These are phyloP conservation scores for Lactarius tabidus DNA, from an alignment of 768 basidiomycete genomes.

Conservation along the genomic window DNA sequence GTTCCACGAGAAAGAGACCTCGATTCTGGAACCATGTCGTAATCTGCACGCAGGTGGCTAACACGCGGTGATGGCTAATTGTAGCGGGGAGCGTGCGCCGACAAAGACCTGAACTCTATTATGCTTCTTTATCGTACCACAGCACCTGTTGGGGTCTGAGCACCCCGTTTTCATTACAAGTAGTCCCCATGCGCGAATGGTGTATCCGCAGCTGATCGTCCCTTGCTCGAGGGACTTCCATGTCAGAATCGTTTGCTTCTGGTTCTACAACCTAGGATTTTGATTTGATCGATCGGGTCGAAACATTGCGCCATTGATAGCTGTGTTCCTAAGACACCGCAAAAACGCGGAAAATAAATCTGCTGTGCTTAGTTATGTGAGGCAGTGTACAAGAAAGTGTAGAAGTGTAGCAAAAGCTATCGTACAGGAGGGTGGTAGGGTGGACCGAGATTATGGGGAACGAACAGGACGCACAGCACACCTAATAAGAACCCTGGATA, in stretches of 20 bases:
- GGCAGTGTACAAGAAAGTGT: neutral
- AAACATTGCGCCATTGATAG: neutral
- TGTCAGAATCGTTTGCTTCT: neutral
- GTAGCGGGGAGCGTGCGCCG: neutral
- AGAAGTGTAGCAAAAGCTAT: neutral
- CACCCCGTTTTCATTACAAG: neutral
- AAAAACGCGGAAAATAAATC: neutral
- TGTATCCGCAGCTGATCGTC: neutral
- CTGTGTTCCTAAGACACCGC: slow-evolving; percentile 2
- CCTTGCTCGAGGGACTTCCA: neutral
- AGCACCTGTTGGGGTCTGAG: neutral
- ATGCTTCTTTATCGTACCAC: neutral
- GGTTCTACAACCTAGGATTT: neutral
- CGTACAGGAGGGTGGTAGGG: neutral
- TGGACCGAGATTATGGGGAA: neutral
- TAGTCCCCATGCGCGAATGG: too few species aligned
- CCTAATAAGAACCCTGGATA: neutral
- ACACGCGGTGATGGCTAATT: neutral
- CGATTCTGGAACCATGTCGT: neutral
- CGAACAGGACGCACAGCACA: neutral
- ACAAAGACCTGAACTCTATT: neutral
- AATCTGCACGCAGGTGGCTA: neutral
- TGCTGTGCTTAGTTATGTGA: neutral
- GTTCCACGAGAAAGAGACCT: neutral
- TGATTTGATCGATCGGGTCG: neutral